Base-by-base conservation (phyloP, 495 filamentous ascomycete genomes). In the Parathielavia hyrcaniae region DNA sequence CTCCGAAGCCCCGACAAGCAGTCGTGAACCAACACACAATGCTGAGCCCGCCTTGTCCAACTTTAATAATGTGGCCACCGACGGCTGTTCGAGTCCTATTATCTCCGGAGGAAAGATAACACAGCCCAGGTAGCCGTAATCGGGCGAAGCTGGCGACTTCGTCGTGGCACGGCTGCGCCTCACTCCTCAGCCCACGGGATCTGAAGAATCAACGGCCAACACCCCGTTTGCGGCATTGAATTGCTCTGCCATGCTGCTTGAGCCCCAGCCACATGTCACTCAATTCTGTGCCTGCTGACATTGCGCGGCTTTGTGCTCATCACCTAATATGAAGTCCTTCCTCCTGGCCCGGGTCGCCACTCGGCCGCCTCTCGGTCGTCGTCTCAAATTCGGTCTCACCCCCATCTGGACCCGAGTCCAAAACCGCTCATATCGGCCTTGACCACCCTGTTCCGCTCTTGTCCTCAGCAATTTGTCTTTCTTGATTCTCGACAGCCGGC, bases 381-480 rank as follows among this genome's bases (percentile, higher is more conserved):
- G 57, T 59, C 41, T 40, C 57, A 47, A 16, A 41, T 9, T 30
- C 26, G 26, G 26, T 30, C 3, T 30, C 26, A 30, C 26, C 2
- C 26, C 26, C 26, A 5, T 17, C 4, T 13, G 26, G 36, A 54
- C 5, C 10, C 4, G n/a, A 16, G n/a, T 8, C 35, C 43, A 40
- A 59, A 48, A 47, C 57, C 35, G 22, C n/a, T 38, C 23, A 40
- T 43, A 17, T 30, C 40, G 35, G 44, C 45, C 44, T 1, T n/a
- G 23, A 50, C 46, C 38, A 34, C 23, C 47, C 55, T 12, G 23
- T 11, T 26, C 12, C n/a, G 8, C 7, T 5, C 26, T 16, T 30
- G 22, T 57, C 16, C 11, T 30, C 54, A 19, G 20, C 35, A 50
- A 22, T 49, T 11, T 13, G 13, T 41, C 9, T 16, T 35, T 16